phyloP scores from a whole-genome alignment of 495 filamentous ascomycete genomes.

The Penicillium daleae region DNA sequence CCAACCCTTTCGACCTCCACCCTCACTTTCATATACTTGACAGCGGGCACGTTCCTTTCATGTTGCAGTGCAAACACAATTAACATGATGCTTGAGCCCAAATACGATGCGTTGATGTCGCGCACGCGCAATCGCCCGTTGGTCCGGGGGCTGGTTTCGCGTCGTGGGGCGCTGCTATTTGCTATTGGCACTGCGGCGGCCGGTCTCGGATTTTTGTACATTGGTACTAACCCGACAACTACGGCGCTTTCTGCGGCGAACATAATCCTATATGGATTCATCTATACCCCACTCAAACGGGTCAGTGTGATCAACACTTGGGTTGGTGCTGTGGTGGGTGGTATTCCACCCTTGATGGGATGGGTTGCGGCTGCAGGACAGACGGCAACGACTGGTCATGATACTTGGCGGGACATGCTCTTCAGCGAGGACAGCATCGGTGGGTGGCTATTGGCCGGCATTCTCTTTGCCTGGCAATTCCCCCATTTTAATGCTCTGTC shows the following conservation, averaged over 20 bases:
- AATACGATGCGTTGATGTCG: slow-evolving; percentile 88
- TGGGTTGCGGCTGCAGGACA: slow-evolving; percentile 94
- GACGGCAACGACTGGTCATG: slow-evolving; percentile 70
- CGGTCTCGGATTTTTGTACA: slow-evolving; percentile 74
- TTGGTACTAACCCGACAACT: slow-evolving; percentile 92
- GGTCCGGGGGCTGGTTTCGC: slow-evolving; percentile 78
- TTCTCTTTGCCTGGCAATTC: slow-evolving; percentile 97
- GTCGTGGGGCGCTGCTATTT: slow-evolving; percentile 77
- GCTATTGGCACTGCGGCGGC: slow-evolving; percentile 67
- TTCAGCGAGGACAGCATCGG: slow-evolving; percentile 71
- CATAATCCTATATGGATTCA: slow-evolving; percentile 84
- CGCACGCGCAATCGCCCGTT: slow-evolving; percentile 88
- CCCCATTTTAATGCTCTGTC: slow-evolving; percentile 95
- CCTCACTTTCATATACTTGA: slow-evolving; percentile 90
- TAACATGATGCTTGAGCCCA: slow-evolving; percentile 95
- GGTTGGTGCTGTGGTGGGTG: slow-evolving; percentile 91
- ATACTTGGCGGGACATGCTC: slow-evolving; percentile 78
- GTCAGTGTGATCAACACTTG: slow-evolving; percentile 90
- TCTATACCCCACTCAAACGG: slow-evolving; percentile 92
- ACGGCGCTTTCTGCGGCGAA: slow-evolving; percentile 84
- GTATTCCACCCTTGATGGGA: slow-evolving; percentile 95
- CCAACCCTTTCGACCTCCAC: slow-evolving; percentile 87
- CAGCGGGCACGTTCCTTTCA: slow-evolving; percentile 82
- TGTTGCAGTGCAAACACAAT: slow-evolving; percentile 87
- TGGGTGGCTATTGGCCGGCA: slow-evolving; percentile 83